Conservation (phyloP, 371 early-diverging fungal genomes). For the Actinomortierella ambigua region DNA sequence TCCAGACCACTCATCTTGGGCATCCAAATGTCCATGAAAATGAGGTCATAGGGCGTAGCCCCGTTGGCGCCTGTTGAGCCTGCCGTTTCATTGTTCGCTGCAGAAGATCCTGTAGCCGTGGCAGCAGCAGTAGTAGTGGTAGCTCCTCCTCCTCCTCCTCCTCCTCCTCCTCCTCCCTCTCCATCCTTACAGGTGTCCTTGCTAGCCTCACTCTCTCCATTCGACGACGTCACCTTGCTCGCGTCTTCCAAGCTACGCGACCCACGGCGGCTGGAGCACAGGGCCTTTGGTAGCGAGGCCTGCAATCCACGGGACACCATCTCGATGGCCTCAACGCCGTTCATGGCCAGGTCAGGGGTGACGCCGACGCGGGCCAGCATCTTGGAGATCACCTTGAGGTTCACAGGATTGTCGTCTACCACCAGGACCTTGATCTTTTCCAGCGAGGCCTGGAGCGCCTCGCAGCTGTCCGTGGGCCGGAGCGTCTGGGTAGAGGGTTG, state of each 20-base stretch:
- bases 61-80: constrained; percentile 4
- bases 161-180: neutral
- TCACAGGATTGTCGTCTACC: constrained; percentile 62
- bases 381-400: constrained; percentile 52
- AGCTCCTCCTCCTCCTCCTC: neutral
- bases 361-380: constrained; percentile 47
- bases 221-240: no score
- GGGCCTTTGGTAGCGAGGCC: no score
- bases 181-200: no score
- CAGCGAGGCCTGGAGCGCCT: constrained; percentile 14
- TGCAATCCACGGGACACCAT: constrained; percentile 12
- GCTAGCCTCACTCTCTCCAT: no score
- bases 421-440: constrained; percentile 47
- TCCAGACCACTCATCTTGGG: constrained; percentile 61
- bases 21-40: constrained; percentile 65
- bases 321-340: constrained; percentile 53
- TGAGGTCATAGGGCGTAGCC: constrained; percentile 44
- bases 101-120: neutral
- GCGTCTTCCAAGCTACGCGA: no score
- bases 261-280: no score
- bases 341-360: constrained; percentile 44
- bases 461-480: constrained; percentile 5
- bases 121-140: neutral
- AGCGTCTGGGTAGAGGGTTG: neutral
- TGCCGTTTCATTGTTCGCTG: neutral